Percentiles rank a stretch among this genome's conserved stretches.
Conservation (phyloP, 805 yeast genomes). For the Candida krabiensis region DNA sequence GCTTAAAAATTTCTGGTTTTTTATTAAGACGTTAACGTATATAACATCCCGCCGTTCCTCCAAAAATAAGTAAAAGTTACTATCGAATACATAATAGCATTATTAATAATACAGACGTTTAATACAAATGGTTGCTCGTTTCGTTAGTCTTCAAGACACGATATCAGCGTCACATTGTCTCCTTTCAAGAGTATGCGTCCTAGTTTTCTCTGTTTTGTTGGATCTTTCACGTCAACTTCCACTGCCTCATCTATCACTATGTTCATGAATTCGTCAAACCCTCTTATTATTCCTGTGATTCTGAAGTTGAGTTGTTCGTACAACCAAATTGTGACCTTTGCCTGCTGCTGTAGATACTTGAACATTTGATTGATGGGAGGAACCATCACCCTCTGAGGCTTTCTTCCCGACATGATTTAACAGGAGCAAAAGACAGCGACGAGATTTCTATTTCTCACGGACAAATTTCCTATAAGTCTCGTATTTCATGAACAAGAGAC, state of each 20-base stretch:
- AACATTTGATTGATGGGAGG: conserved; percentile 94
- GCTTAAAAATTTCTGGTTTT: too few relatives aligned
- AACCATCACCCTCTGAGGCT: conserved; percentile 55
- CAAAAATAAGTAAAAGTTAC: too few relatives aligned
- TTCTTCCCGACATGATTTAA: conserved; percentile 41
- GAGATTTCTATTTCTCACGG: too few relatives aligned
- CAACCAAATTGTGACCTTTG: conserved; percentile 82
- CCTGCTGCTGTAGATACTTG: conserved; percentile 79
- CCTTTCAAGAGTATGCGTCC: conserved; percentile 88
- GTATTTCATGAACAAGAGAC: too few relatives aligned
- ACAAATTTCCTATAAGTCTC: too few relatives aligned
- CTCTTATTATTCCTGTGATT: conserved; percentile 81
- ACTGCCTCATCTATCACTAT: conserved; percentile 57
- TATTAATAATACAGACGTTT: too few relatives aligned
- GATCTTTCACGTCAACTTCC: conserved; percentile 57
- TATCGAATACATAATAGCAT: too few relatives aligned
- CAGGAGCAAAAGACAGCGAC: too few relatives aligned
- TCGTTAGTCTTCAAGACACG: conserved; percentile 34
- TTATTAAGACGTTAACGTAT: too few relatives aligned
- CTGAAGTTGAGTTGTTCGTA: conserved; percentile 79
- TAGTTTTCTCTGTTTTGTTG: conserved; percentile 43
- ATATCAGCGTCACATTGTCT: conserved; percentile 84
- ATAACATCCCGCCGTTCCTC: too few relatives aligned
- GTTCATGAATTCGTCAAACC: conserved; percentile 98
- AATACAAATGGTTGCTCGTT: too few relatives aligned